Evolutionary conservation across 2,329 filamentous ascomycete species (phyloP), one percentile per base, ranked within the genome.

Genomic region (Coniochaeta sp.): DNA sequence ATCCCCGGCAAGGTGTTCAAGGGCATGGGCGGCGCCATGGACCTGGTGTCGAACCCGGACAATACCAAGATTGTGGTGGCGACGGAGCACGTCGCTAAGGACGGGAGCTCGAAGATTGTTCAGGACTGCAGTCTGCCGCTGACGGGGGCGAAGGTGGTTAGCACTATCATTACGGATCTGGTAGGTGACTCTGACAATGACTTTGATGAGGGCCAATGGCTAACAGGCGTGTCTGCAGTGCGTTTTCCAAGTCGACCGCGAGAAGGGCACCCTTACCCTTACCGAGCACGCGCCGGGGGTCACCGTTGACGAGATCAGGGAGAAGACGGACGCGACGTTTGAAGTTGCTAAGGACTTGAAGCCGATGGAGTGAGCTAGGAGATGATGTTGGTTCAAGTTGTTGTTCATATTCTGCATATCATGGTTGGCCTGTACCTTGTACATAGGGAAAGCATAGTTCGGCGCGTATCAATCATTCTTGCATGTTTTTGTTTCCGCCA

Each of bases 1-100:
- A 87, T 95, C 56, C 89, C 89, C 0, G 89, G 89, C 22, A 94
- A 92, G 69, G 82, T 89, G 10, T 83, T 91, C 70, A 94, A 94
- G 76, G 89, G 89, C 16, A 94, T 95, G 84, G 89, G 89, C 55
- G 85, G 85, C 26, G 85, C 85, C 16, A 88, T 88, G 85, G 85
- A 88, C 63, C 70, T 88, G 7, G 83, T 88, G 10, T 83, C 81
- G 32, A 87, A 87, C 67, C 85, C 85, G 0, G 81, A 85, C 58
- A 75, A 77, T 60, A 88, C 85, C 57, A 87, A 86, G 74, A 85
- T 88, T 58, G 82, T 88, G 4, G 83, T 87, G 3, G 79, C 83
- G 0, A 87, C 83, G 3, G 84, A 86, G 61, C 85, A 88, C 61
- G 78, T 83, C 0, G 83, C 84, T 57, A 87, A 85, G 69, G 81